These are phyloP conservation scores for Orbilia ellipsospora DNA, from an alignment of 2,329 filamentous ascomycete genomes.

Conservation along the genomic window DNA sequence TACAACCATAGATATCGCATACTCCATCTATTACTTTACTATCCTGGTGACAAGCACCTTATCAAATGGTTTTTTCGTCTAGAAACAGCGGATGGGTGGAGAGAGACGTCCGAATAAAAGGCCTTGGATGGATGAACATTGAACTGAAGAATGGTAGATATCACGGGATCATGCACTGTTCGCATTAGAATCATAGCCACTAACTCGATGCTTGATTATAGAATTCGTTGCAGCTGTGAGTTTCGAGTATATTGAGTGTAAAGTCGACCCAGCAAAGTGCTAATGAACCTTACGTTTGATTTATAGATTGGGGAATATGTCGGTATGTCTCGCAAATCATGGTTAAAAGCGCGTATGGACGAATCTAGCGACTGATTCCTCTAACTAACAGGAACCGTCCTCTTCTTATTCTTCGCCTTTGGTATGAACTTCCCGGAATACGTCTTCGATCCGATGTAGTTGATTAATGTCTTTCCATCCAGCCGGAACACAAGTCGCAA, in stretches of 20 bases:
- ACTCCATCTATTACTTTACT: no score
- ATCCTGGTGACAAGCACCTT: background rate
- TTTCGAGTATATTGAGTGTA: background rate
- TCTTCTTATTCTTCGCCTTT: slow-evolving; percentile 62
- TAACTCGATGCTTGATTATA: background rate
- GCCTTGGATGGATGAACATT: slow-evolving; percentile 48
- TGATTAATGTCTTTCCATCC: slow-evolving; percentile 13
- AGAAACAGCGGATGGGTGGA: slow-evolving; percentile 4
- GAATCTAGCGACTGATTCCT: slow-evolving; percentile 1
- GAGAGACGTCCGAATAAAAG: background rate
- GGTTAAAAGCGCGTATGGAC: no score
- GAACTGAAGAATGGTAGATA: slow-evolving; percentile 11
- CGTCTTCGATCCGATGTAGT: background rate
- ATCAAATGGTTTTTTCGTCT: background rate
- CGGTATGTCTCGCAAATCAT: background rate
- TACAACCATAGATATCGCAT: no score
- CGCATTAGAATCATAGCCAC: no score
- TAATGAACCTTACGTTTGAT: background rate
- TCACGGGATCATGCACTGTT: no score
- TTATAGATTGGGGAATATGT: slow-evolving; percentile 29
- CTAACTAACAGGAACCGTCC: slow-evolving; percentile 59
- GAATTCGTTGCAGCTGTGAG: slow-evolving; percentile 51
- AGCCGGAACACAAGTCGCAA: slow-evolving; percentile 21
- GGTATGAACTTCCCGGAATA: slow-evolving; percentile 53
- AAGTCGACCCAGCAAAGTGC: background rate